These are phyloP conservation scores for Amanita pseudoporphyria DNA, from an alignment of 768 basidiomycete genomes.

Conservation along the genomic window DNA sequence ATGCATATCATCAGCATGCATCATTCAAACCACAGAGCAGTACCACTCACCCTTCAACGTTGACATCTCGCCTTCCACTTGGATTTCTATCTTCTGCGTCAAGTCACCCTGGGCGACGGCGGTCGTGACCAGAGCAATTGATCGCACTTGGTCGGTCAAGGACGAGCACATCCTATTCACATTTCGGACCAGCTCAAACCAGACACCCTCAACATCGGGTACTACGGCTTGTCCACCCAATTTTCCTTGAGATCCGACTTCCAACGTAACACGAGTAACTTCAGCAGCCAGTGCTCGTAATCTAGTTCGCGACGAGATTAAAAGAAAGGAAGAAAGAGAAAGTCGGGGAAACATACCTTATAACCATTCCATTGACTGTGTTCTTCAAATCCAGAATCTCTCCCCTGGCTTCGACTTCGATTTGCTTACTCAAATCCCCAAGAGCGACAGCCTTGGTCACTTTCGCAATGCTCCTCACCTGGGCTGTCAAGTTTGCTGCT, in stretches of 20 bases:
- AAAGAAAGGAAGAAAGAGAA: background rate
- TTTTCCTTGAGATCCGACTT: conserved; percentile 85
- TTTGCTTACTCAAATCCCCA: conserved; percentile 84
- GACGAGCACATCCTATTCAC: conserved; percentile 75
- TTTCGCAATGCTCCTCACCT: conserved; percentile 80
- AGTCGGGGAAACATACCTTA: conserved; percentile 17
- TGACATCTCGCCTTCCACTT: conserved; percentile 79
- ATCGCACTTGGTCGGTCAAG: conserved; percentile 72
- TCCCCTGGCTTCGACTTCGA: conserved; percentile 84
- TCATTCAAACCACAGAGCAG: background rate
- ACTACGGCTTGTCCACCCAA: conserved; percentile 84
- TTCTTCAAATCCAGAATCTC: conserved; percentile 81
- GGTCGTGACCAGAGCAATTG: conserved; percentile 78
- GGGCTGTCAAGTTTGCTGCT: conserved; percentile 70
- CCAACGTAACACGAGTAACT: conserved; percentile 75
- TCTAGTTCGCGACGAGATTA: background rate
- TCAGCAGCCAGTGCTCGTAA: conserved; percentile 66
- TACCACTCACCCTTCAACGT: conserved; percentile 48
- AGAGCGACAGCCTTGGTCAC: conserved; percentile 93
- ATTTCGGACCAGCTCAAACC: conserved; percentile 73
- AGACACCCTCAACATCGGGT: conserved; percentile 87
- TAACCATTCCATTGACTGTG: conserved; percentile 52
- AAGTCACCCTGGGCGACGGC: conserved; percentile 88
- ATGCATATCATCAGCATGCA: background rate
- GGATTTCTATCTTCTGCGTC: conserved; percentile 89